Conservation (phyloP, 2,329 filamentous ascomycete species). For the Cladosporium colombiae region DNA sequence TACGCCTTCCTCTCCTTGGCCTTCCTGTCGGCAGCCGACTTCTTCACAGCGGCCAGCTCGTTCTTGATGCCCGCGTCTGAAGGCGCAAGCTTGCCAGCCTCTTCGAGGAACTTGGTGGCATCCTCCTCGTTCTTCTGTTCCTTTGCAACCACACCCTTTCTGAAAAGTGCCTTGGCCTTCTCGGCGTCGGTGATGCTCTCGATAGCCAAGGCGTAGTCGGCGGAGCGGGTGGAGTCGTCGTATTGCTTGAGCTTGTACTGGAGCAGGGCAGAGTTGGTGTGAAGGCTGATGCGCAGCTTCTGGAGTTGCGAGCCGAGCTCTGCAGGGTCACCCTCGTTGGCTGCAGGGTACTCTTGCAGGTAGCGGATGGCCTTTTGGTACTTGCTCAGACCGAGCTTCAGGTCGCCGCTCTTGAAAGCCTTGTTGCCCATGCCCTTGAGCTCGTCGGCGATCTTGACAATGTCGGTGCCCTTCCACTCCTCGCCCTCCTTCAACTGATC, state of each 20-base stretch:
- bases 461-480: constrained; percentile 65
- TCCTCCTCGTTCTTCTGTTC: constrained; percentile 82
- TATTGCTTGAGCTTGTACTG: constrained; percentile 77
- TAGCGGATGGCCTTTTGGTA: constrained; percentile 94
- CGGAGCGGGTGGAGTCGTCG: constrained; percentile 69
- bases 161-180: constrained; percentile 85
- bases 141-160: constrained; percentile 73
- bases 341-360: constrained; percentile 78
- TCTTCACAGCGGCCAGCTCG: constrained; percentile 78
- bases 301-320: constrained; percentile 68
- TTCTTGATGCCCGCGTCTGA: constrained; percentile 71
- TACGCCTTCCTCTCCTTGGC: constrained; percentile 92
- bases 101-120: constrained; percentile 54
- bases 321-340: constrained; percentile 66
- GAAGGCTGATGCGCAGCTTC: constrained; percentile 77
- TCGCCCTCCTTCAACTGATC: constrained; percentile 62
- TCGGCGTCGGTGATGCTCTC: constrained; percentile 69
- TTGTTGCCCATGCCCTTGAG: constrained; percentile 92
- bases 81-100: constrained; percentile 54
- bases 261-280: constrained; percentile 85
- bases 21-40: constrained; percentile 67
- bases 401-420: constrained; percentile 80
- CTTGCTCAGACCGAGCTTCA: constrained; percentile 75
- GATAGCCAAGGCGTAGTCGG: constrained; percentile 70
- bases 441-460: constrained; percentile 76